These are phyloP conservation scores for Colletotrichum musicola DNA, from an alignment of 2,329 filamentous ascomycete species.

Conservation along the genomic window DNA sequence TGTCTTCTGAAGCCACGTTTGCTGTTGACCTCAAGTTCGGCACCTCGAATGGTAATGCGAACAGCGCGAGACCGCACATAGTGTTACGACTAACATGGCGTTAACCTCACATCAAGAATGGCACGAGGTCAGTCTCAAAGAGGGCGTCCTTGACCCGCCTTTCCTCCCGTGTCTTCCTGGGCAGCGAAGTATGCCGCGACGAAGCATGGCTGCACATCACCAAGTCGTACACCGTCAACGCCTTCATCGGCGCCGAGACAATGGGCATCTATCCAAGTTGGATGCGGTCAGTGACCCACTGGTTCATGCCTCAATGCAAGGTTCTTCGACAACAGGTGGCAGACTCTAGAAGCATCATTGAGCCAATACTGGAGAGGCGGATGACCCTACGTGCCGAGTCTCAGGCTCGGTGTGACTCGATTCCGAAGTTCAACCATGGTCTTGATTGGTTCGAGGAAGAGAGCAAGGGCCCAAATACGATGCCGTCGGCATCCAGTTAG, in stretches of 20 bases:
- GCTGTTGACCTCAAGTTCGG: conserved; percentile 28
- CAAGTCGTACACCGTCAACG: conserved; percentile 44
- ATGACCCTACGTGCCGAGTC: conserved; percentile 43
- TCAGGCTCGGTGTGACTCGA: conserved; percentile 1
- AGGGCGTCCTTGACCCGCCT: conserved; percentile 50
- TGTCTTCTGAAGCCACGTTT: conserved; percentile 26
- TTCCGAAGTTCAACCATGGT: conserved; percentile 48
- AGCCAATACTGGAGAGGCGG: conserved; percentile 47
- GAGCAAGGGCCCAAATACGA: conserved; percentile 72
- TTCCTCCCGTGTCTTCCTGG: conserved; percentile 63
- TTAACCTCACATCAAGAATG: conserved; percentile 22
- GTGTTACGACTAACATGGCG: background rate
- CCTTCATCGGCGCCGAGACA: conserved; percentile 16
- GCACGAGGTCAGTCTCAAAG: conserved; percentile 22
- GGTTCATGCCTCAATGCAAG: conserved; percentile 22
- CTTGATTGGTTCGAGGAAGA: conserved; percentile 57
- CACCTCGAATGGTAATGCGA: conserved; percentile 1
- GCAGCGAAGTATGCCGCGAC: conserved; percentile 58
- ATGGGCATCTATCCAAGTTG: conserved; percentile 12
- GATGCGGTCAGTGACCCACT: background rate
- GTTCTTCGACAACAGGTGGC: conserved; percentile 51
- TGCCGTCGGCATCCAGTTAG: conserved; percentile 74
- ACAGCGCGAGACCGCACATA: too few relatives aligned
- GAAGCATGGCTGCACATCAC: conserved; percentile 60
- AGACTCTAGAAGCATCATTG: conserved; percentile 52